Base-by-base conservation (phyloP, 352 stramenopile species). In the Phytophthora kernoviae region DNA sequence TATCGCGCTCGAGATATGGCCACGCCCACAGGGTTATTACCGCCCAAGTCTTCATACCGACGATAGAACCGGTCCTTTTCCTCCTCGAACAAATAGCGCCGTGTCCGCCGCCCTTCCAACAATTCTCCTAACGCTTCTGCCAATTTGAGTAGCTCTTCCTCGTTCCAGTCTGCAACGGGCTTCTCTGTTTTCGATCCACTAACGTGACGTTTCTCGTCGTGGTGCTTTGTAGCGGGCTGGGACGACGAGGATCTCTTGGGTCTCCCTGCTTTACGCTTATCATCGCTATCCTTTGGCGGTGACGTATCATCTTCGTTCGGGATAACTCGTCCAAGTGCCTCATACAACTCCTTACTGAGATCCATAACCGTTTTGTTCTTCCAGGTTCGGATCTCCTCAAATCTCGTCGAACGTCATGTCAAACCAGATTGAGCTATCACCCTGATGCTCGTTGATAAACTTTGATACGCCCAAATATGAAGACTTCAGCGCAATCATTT, bases 401-500 rank as follows among this genome's bases (percentile, higher is more conserved):
- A 15, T 26, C 70, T 74, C 24, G 2, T 63, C 58, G 9, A 47
- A 33, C 4, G 58, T 37, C 59, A 74, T 54, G n/a, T 65, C 36
- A 21, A 79, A 75, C 70, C 70, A 79, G 7, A 49, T 54, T 1
- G 34, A 30, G 33, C 51, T 61, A 37, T 74, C 58, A 5, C 58
- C 58, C 34, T 20, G 36, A 24, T 41, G n/a, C 21, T 72, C 58
- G 1, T 20, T 40, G n/a, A 77, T 69, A 42, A 59, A 79, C 8
- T 54, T 43, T 4, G 65, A 60, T 26, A 79, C 70, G 22, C 44
- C 32, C 20, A 51, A 37, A 22, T 65, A 79, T 7, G 66, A 66
- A 34, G 58, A 64, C 49, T 76, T 76, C 30, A 79, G 41, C 39
- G 70, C 64, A 26, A 75, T 79, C 70, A 79, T 76, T 51, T 75